These are phyloP conservation scores for Ramalina intermedia DNA, from an alignment of 495 filamentous ascomycete genomes.

Conservation along the genomic window DNA sequence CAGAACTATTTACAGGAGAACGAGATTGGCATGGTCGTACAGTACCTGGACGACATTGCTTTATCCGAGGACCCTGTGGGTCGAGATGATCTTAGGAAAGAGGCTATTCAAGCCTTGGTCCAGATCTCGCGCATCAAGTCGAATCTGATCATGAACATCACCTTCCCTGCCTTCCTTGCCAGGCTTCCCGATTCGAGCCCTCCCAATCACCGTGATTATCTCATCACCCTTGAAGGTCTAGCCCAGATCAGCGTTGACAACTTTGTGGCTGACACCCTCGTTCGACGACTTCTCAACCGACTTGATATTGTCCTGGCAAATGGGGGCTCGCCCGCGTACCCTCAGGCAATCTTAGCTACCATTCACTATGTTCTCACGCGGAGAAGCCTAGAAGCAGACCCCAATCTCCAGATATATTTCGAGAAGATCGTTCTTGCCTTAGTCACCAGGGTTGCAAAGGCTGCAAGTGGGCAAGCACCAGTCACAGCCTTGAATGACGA, in stretches of 20 bases:
- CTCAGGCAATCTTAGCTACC: conserved; percentile 46
- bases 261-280: conserved; percentile 53
- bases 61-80: conserved; percentile 43
- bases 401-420: conserved; percentile 42
- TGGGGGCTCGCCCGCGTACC: conserved; percentile 37
- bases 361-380: conserved; percentile 50
- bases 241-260: conserved; percentile 52
- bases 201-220: conserved; percentile 32
- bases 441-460: conserved; percentile 29
- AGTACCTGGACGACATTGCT: conserved; percentile 50
- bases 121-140: conserved; percentile 54
- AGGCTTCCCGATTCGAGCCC: conserved; percentile 40
- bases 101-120: conserved; percentile 48
- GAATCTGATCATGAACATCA: conserved; percentile 53
- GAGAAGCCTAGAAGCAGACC: conserved; percentile 31
- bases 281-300: conserved; percentile 53
- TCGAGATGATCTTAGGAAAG: conserved; percentile 42
- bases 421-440: conserved; percentile 43
- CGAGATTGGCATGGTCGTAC: conserved; percentile 47
- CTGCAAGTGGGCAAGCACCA: conserved; percentile 25
- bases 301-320: conserved; percentile 43
- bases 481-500: conserved; percentile 37
- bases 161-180: conserved; percentile 61
- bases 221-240: conserved; percentile 49
- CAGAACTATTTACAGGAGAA: conserved; percentile 46